Base-by-base conservation (phyloP, 192 early-diverging fungal genomes). In the Funneliformis geosporum region DNA sequence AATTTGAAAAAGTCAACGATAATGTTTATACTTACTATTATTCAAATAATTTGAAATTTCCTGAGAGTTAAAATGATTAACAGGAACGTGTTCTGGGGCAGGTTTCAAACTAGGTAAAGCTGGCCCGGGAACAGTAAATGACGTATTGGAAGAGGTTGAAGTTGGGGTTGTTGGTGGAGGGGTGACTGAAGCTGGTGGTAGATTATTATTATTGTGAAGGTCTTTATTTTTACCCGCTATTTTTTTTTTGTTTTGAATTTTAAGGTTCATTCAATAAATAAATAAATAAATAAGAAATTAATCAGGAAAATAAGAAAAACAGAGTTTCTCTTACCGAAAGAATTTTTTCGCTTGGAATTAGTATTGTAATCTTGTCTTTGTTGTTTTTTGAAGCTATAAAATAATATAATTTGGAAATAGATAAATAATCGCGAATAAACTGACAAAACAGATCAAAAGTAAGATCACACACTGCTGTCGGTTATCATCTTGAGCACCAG, bases 31-130 rank as follows among this genome's bases (percentile, higher is more conserved):
- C 77, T 60, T 70, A 79, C 77, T 65, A n/a, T 59, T 79, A 79
- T 69, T 79, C 14, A 79, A 55, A 79, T 40, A 79, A 67, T 42
- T 27, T 2, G 65, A 44, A 79, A 79, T 67, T 79, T 79, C 77
- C 44, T 47, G 47, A 23, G 77, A n/a, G 40, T 79, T 79, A 39
- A 79, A 79, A 25, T 69, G 50, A 79, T 79, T 79, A 38, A 79
- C 47, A 28, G 77, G 67, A 67, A 79, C 44, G 70, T 79, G 77
- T 23, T 79, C 66, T 12, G 69, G 64, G 16, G 46, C 11, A 14
- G 64, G 50, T 55, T 67, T 60, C 28, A 69, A 43, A 50, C 67
- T 69, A 40, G 67, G 67, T 39, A 69, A 69, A 69, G 67, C 67
- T 69, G 67, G 67, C 0, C 67, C 67, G n/a, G 67, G n/a, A 40